Conservation (phyloP, 352 stramenopile genomes). For the Phytopythium montanum region DNA sequence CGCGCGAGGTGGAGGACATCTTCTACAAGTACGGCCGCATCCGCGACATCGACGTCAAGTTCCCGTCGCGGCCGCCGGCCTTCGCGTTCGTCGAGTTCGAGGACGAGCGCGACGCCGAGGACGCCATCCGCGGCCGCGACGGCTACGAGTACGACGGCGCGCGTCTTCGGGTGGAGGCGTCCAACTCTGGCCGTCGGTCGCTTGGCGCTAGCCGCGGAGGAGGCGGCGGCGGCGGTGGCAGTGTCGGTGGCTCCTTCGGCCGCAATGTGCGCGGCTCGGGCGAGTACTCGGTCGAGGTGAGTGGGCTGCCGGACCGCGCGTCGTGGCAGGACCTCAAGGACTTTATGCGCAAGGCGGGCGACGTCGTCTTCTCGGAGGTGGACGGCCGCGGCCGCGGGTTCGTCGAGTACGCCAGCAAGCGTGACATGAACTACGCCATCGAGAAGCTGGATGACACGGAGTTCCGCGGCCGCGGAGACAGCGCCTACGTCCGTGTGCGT, state of each 20-base stretch:
- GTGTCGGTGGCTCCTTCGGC: constrained; percentile 18
- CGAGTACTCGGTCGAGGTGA: constrained; percentile 52
- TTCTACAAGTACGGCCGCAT: constrained; percentile 76
- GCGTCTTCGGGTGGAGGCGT: constrained; percentile 51
- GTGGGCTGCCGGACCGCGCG: constrained; percentile 44
- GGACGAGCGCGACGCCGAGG: constrained; percentile 57
- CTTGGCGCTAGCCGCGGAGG: too few relatives aligned
- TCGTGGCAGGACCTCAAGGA: constrained; percentile 76
- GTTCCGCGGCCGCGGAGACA: constrained; percentile 47
- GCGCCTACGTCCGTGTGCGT: constrained; percentile 50
- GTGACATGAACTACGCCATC: constrained; percentile 70
- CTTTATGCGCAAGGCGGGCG: constrained; percentile 56
- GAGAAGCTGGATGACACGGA: constrained; percentile 63
- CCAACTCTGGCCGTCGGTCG: constrained; percentile 34
- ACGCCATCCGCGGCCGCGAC: constrained; percentile 49
- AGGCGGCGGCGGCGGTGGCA: constrained; percentile 13
- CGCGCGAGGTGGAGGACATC: constrained; percentile 68
- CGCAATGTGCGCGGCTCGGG: constrained; percentile 52
- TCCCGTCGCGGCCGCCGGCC: constrained; percentile 47
- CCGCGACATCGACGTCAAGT: constrained; percentile 65
- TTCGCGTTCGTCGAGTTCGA: constrained; percentile 81
- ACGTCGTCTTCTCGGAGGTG: constrained; percentile 69
- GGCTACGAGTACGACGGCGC: constrained; percentile 59
- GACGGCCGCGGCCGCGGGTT: constrained; percentile 59
- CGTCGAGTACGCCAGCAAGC: constrained; percentile 65